Base-by-base conservation (phyloP, 768 basidiomycete species). In the Nidularia pulvinata region DNA sequence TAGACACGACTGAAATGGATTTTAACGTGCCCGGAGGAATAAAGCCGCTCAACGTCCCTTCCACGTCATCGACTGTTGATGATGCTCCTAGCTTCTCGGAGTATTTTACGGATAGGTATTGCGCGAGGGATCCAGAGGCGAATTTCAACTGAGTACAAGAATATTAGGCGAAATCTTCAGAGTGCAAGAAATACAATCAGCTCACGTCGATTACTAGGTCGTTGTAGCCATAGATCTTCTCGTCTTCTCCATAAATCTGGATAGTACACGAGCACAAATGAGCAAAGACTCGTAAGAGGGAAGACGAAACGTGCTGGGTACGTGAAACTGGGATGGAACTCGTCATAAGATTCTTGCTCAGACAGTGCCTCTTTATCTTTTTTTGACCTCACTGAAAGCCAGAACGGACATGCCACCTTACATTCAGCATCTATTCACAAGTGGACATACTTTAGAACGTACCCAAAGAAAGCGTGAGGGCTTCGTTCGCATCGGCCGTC, bases 141-240 rank as follows among this genome's bases (percentile, higher is more conserved):
- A 97, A 88, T 53, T 83, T 81, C 49, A 95, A 73, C 94, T 97
- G 63, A 2, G 44, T 13, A 32, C 13, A 55, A 32, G 16, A 39
- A 9, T n/a, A 22, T 36, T 49, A 49, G 47, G 19, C 34, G 32
- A 5, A 33, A 25, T 42, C 14, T 35, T 22, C 37, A 33, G 43
- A 19, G 33, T 14, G 14, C 32, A 35, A 22, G 19, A 35, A 10
- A 43, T 32, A 7, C 25, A 47, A 39, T 9, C 37, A 7, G 70
- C 86, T 57, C 64, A 97, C 95, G 65, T 96, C 85, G 60, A 98
- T 88, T 30, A 80, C 67, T 34, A 99, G 78, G 62, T 88, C 88
- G 56, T 85, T 81, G 71, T 97, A 98, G 2, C 96, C 96, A 66
- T 96, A 98, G 52, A 98, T 88, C 73, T 88, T 95, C 73, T 99